phyloP scores from a whole-genome alignment of 139 green algal genomes.

The Chlorella sp. region DNA sequence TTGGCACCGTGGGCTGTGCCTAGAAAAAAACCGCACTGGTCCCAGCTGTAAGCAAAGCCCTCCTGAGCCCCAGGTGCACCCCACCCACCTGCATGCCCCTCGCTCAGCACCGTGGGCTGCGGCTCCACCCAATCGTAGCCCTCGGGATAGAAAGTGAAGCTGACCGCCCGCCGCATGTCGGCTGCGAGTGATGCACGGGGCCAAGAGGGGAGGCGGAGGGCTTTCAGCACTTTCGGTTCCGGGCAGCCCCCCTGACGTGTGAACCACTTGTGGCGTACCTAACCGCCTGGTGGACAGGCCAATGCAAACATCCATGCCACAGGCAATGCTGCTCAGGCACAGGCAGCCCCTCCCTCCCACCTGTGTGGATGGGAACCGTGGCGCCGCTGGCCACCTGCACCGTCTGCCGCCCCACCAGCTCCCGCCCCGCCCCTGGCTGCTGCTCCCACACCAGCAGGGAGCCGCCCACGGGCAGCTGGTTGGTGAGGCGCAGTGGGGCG shows the following conservation, averaged over 20 bases:
- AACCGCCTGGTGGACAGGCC: too few relatives aligned
- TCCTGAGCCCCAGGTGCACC: too few relatives aligned
- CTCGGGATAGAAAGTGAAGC: constrained; percentile 79
- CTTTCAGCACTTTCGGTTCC: too few relatives aligned
- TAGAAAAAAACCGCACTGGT: too few relatives aligned
- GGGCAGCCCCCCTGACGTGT: too few relatives aligned
- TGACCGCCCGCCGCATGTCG: constrained; percentile 66
- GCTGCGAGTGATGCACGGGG: constrained; percentile 22
- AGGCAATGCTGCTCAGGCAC: too few relatives aligned
- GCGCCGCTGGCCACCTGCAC: constrained; percentile 54
- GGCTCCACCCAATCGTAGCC: constrained; percentile 75
- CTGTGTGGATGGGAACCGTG: constrained; percentile 22
- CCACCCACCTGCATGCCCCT: constrained; percentile 7
- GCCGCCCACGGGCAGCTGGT: constrained; percentile 78
- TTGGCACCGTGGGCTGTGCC: too few relatives aligned
- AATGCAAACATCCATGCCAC: too few relatives aligned
- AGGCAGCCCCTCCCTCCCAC: too few relatives aligned
- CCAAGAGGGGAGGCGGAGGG: not conserved
- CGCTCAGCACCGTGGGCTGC: constrained; percentile 65
- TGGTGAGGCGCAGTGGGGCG: constrained; percentile 80
- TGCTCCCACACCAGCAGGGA: constrained; percentile 76
- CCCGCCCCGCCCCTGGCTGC: not conserved
- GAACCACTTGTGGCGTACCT: too few relatives aligned
- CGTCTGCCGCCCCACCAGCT: constrained; percentile 58
- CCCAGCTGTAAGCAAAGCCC: too few relatives aligned